Base-by-base conservation (phyloP, 306 rosid species). In the Arachis stenosperma region DNA sequence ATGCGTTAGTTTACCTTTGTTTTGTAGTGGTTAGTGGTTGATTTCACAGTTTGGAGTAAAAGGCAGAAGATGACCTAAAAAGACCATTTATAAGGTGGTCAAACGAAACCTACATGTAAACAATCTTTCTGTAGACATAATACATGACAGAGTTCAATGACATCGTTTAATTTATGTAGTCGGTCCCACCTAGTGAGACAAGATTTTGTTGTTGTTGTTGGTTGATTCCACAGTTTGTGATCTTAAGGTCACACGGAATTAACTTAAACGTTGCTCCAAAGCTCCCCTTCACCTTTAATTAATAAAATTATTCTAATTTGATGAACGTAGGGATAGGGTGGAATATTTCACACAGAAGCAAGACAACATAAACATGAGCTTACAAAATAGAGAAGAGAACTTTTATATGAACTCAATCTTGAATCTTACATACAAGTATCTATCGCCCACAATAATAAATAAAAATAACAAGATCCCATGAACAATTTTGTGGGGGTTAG, bases 341-440 rank as follows among this genome's bases (percentile, higher is more conserved):
- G 39, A 50, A 46, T 7, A 27, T 13, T 55, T 71, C 61, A 13
- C 63, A 55, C 14, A 29, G 6, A 71, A 63, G 67, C 52, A 67
- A 67, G 27, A 53, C 55, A 68, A 36, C 41, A 61, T 8, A 43
- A 13, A 3, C 63, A 48, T 40, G 8, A 51, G 15, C 40, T 41
- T 41, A 39, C 57, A 46, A 10, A 15, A 37, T 50, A 46, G 61
- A 41, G 6, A 42, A 62, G 67, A 14, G 51, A 51, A 58, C 48
- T 71, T 72, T 9, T 10, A 62, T 10, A 62, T 74, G 64, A 47
- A 59, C 62, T 69, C 66, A 47, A 47, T 30, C 12, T 40, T 7
- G 17, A 14, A 64, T 53, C 9, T 30, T 13, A 58, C 6, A 27
- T 74, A 78, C 65, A 58, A 74, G 69, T 67, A 17, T 22, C 42